phyloP scores from a whole-genome alignment of 495 filamentous ascomycete species.

The Cladorrhinum samala region DNA sequence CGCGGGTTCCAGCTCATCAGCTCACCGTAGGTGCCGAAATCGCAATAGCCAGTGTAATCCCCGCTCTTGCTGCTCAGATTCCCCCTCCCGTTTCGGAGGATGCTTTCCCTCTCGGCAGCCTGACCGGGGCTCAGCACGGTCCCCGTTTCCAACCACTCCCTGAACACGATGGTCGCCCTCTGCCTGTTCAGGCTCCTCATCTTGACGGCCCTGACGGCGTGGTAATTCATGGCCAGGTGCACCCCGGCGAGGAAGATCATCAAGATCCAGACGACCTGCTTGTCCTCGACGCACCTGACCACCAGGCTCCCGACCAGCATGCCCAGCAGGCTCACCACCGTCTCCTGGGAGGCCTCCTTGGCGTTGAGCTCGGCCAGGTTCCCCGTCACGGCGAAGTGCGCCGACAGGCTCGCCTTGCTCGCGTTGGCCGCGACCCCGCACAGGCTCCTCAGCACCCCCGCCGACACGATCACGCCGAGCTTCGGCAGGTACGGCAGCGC shows the following conservation, averaged over 20 bases:
- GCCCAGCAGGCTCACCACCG: slow-evolving; percentile 80
- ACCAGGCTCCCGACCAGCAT: slow-evolving; percentile 84
- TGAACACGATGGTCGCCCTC: slow-evolving; percentile 73
- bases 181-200: slow-evolving; percentile 86
- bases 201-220: slow-evolving; percentile 74
- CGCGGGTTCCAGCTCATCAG: slow-evolving; percentile 33
- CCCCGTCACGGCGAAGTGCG: slow-evolving; percentile 84
- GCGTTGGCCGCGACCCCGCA: slow-evolving; percentile 88
- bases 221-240: slow-evolving; percentile 79
- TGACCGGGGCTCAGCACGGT: slow-evolving; percentile 56
- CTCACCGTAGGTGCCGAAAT: slow-evolving; percentile 36
- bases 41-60: slow-evolving; percentile 39
- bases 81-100: slow-evolving; percentile 56
- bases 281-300: slow-evolving; percentile 65
- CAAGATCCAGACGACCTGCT: slow-evolving; percentile 66
- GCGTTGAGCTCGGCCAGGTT: slow-evolving; percentile 93
- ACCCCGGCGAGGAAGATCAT: slow-evolving; percentile 64
- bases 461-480: slow-evolving; percentile 64
- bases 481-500: slow-evolving; percentile 63
- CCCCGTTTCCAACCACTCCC: slow-evolving; percentile 48
- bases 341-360: slow-evolving; percentile 95
- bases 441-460: slow-evolving; percentile 70
- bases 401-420: slow-evolving; percentile 83
- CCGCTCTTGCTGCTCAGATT: slow-evolving; percentile 40
- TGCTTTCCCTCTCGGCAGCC: slow-evolving; percentile 59